Percentiles rank a stretch among this genome's conserved stretches.
Evolutionary conservation across 2,329 filamentous ascomycete genomes (phyloP).

Genomic region (Sarocladium brachiariae): DNA sequence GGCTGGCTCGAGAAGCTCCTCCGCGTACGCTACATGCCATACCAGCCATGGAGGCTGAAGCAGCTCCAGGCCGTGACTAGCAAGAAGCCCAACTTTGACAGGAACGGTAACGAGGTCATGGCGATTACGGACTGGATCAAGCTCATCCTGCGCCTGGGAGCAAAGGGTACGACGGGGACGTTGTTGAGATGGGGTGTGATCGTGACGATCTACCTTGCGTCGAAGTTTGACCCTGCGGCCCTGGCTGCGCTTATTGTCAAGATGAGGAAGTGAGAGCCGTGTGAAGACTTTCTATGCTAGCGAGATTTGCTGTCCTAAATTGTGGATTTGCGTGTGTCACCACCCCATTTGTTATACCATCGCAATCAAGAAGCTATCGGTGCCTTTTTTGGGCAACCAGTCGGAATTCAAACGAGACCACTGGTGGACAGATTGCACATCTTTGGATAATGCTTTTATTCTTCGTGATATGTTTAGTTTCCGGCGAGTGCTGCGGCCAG

Average conservation of each 20-base stretch:
- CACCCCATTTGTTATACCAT: background rate
- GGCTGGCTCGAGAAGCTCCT: conserved; percentile 43
- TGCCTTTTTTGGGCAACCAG: no score
- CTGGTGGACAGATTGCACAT: background rate
- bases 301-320: background rate
- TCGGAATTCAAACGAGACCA: no score
- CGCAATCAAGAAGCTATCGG: no score
- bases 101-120: conserved; percentile 44
- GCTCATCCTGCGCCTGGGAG: conserved; percentile 45
- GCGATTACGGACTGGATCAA: conserved; percentile 48
- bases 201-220: conserved; percentile 30
- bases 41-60: conserved; percentile 38
- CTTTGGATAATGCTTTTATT: background rate
- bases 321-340: no score
- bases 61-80: conserved; percentile 35
- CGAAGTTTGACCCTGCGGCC: conserved; percentile 18
- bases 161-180: conserved; percentile 40
- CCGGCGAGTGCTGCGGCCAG: conserved; percentile 32
- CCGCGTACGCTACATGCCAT: conserved; percentile 62
- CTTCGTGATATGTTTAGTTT: background rate
- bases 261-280: background rate
- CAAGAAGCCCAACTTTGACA: conserved; percentile 54
- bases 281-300: background rate
- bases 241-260: background rate
- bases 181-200: conserved; percentile 43